phyloP scores from a whole-genome alignment of 2,329 filamentous ascomycete species.

The Neophaeococcomyces aloes region DNA sequence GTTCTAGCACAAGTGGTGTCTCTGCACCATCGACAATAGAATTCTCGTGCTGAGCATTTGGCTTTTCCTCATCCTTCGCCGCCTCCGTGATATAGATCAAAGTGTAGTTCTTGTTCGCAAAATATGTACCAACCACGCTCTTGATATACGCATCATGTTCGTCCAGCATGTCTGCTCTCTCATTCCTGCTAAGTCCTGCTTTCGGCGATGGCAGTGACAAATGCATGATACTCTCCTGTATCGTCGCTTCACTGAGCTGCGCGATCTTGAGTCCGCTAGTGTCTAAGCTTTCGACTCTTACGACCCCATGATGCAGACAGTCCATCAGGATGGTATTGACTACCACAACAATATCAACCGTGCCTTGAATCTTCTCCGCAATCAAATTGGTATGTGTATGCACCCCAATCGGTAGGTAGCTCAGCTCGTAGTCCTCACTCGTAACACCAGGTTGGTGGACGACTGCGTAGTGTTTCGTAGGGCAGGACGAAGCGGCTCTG shows the following conservation, averaged over 20 bases:
- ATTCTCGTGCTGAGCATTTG: too few species aligned
- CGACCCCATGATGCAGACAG: constrained; percentile 4
- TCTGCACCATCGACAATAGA: not conserved
- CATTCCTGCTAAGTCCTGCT: not conserved
- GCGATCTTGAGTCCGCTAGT: not conserved
- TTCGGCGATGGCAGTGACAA: not conserved
- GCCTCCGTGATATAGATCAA: constrained; percentile 1
- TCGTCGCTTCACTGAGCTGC: not conserved
- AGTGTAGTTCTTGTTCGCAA: constrained; percentile 2
- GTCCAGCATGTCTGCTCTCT: not conserved
- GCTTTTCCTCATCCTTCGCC: not conserved
- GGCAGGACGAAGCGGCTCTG: not conserved
- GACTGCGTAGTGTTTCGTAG: not conserved
- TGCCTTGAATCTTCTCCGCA: not conserved
- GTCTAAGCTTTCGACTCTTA: not conserved
- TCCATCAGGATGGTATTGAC: constrained; percentile 7
- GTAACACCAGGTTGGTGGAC: constrained; percentile 2
- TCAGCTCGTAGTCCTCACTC: not conserved
- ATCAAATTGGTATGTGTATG: not conserved
- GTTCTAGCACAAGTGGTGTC: constrained; percentile 1
- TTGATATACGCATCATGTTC: not conserved
- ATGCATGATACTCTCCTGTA: not conserved
- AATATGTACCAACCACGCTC: not conserved
- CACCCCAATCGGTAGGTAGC: not conserved
- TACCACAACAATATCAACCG: not conserved